These are phyloP conservation scores for Lentinus tigrinus DNA, from an alignment of 768 basidiomycete species.

Conservation along the genomic window DNA sequence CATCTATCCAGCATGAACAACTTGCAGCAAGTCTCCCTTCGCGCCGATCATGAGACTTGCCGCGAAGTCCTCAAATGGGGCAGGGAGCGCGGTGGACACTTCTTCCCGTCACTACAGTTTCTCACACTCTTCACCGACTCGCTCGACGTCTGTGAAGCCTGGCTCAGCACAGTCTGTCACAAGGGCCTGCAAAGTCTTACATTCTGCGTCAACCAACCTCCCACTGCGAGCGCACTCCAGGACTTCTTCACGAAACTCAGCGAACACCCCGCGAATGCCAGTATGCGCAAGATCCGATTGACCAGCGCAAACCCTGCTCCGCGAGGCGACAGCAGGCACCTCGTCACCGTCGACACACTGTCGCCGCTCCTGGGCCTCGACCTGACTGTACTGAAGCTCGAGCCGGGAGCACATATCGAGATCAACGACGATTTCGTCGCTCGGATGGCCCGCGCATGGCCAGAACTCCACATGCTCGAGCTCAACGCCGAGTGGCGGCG, in stretches of 20 bases:
- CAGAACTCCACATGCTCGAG: constrained; percentile 5
- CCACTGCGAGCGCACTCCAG: background rate
- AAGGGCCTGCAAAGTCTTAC: background rate
- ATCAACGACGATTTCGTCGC: constrained; percentile 13
- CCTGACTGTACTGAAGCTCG: constrained; percentile 1
- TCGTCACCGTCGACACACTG: constrained; percentile 4
- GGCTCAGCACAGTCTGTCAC: background rate
- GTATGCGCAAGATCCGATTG: background rate
- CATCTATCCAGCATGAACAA: constrained; percentile 1
- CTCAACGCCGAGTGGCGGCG: constrained; percentile 11
- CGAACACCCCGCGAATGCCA: background rate
- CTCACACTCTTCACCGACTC: background rate
- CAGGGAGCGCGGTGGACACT: background rate
- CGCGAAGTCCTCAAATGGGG: background rate
- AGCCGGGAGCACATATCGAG: constrained; percentile 3
- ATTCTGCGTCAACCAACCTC: background rate
- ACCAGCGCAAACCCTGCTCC: background rate
- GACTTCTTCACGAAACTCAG: background rate
- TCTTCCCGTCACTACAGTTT: constrained; percentile 6
- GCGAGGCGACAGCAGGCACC: background rate
- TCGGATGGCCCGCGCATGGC: constrained; percentile 11
- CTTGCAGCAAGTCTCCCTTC: constrained; percentile 2
- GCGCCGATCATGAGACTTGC: background rate
- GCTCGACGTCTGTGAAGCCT: background rate
- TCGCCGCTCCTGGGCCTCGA: constrained; percentile 7